phyloP scores from a whole-genome alignment of 2,329 filamentous ascomycete species.

The Chaetomiaceae sp. region DNA sequence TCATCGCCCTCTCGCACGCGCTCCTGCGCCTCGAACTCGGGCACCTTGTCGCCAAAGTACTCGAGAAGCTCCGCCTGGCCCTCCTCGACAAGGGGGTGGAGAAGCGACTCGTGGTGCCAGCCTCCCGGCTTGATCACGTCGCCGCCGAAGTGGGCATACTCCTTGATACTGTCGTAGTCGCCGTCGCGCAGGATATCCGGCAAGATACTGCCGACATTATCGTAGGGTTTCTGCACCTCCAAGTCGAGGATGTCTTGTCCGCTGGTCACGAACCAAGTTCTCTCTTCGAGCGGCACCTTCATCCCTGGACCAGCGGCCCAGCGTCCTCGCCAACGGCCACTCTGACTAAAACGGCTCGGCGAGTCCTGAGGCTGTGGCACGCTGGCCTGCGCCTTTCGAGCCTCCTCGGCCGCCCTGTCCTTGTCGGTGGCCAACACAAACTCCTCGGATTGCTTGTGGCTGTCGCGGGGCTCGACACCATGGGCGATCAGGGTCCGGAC shows the following conservation, averaged over 20 bases:
- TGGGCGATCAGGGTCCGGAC: not conserved
- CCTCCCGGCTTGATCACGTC: not conserved
- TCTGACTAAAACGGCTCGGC: not conserved
- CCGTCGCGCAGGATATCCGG: not conserved
- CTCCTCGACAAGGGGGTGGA: not conserved
- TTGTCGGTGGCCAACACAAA: constrained; percentile 2
- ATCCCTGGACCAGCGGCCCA: not conserved
- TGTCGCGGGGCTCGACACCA: not conserved
- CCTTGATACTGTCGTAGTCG: constrained; percentile 8
- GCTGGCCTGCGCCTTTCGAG: not conserved
- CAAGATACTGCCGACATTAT: not conserved
- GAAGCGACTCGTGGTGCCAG: not conserved
- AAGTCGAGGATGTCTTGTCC: not conserved
- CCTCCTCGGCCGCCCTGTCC: constrained; percentile 1
- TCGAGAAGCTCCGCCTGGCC: not conserved
- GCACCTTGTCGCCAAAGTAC: not conserved
- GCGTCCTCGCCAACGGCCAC: not conserved
- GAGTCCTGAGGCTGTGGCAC: not conserved
- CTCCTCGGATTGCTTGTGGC: not conserved
- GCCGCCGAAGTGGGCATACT: constrained; percentile 3
- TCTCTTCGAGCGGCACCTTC: not conserved
- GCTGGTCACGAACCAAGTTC: not conserved
- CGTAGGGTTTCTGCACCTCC: not conserved
- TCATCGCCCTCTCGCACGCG: not conserved
- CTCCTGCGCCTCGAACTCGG: not conserved